phyloP scores from a whole-genome alignment of 495 filamentous ascomycete species.

The Penicillium simplicissimum region DNA sequence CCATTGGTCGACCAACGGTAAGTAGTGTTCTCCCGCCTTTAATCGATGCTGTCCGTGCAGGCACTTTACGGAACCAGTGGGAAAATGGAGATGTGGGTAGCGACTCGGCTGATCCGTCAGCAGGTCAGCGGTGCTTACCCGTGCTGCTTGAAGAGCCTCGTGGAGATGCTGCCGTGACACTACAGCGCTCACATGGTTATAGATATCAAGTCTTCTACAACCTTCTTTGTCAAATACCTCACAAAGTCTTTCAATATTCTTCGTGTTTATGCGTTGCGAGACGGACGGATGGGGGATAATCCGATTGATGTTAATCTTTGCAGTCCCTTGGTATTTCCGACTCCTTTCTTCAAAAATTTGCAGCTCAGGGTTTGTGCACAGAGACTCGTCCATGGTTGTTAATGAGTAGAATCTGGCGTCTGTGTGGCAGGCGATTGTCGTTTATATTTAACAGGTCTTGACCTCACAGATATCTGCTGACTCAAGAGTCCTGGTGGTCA shows the following conservation, averaged over 20 bases:
- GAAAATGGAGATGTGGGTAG: slow-evolving; percentile 14
- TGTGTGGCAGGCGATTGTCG: background rate
- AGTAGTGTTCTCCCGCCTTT: slow-evolving; percentile 26
- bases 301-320: slow-evolving; percentile 20
- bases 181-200: slow-evolving; percentile 30
- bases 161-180: slow-evolving; percentile 23
- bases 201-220: slow-evolving; percentile 24
- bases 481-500: slow-evolving; percentile 7
- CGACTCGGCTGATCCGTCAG: slow-evolving; percentile 10
- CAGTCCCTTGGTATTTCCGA: slow-evolving; percentile 21
- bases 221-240: slow-evolving; percentile 29
- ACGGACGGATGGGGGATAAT: slow-evolving; percentile 20
- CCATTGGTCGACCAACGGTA: slow-evolving; percentile 31
- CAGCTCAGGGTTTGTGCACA: slow-evolving; percentile 10
- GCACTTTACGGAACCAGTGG: slow-evolving; percentile 21
- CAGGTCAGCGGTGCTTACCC: slow-evolving; percentile 8
- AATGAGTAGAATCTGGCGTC: background rate
- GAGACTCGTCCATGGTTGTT: slow-evolving; percentile 10
- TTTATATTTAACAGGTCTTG: slow-evolving; percentile 6
- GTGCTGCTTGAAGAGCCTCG: slow-evolving; percentile 6
- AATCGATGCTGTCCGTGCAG: slow-evolving; percentile 40
- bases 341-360: slow-evolving; percentile 8
- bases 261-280: slow-evolving; percentile 10
- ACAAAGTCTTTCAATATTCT: slow-evolving; percentile 28
- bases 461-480: slow-evolving; percentile 5